These are phyloP conservation scores for Penicillium nordicum DNA, from an alignment of 2,329 filamentous ascomycete species.

Conservation along the genomic window DNA sequence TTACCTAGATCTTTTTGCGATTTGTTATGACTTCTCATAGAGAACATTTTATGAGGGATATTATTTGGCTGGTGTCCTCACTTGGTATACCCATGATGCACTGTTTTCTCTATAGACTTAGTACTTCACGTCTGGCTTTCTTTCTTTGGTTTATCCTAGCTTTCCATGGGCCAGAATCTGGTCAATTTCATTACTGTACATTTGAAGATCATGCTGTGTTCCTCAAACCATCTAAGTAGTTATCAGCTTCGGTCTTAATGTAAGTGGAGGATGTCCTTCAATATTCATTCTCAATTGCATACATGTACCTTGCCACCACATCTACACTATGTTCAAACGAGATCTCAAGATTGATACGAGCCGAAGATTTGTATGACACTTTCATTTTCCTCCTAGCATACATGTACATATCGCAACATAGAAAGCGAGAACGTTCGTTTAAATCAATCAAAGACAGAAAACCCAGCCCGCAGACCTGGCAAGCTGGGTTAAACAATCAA, in stretches of 20 bases:
- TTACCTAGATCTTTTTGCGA: not conserved
- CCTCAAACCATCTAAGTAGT: not conserved
- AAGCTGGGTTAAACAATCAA: not conserved
- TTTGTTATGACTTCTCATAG: slow-evolving; percentile 1
- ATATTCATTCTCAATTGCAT: not conserved
- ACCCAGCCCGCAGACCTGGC: not conserved
- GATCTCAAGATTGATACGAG: not conserved
- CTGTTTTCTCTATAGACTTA: slow-evolving; percentile 14
- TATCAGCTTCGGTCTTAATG: not conserved
- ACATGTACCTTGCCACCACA: no score
- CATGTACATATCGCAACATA: not conserved
- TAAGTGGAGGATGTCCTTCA: not conserved
- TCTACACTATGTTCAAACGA: not conserved
- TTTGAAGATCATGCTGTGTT: not conserved
- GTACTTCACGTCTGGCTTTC: slow-evolving; percentile 8
- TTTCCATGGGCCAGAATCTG: not conserved
- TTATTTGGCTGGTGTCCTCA: slow-evolving; percentile 4
- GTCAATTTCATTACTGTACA: not conserved
- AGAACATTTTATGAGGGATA: slow-evolving; percentile 7
- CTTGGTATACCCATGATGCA: slow-evolving; percentile 5
- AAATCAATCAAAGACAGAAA: not conserved
- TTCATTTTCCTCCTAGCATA: not conserved
- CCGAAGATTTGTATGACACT: not conserved
- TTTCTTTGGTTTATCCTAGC: not conserved
- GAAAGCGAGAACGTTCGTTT: not conserved